Conservation (phyloP, 2,329 filamentous ascomycete genomes). For the Pseudogymnoascus sp. region DNA sequence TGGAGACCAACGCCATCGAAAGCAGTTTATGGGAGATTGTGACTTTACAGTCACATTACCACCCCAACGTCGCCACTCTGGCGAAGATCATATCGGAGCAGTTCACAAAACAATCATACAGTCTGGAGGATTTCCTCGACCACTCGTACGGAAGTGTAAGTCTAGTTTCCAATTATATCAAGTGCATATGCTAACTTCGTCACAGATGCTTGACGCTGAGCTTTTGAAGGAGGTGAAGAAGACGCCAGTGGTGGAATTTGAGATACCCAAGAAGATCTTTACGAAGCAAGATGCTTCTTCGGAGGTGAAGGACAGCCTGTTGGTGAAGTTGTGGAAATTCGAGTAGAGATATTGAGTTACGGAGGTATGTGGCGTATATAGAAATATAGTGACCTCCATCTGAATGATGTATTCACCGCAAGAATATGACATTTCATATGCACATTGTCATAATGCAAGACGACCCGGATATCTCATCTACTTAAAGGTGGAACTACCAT, state of each 20-base stretch:
- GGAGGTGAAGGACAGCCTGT: constrained; percentile 45
- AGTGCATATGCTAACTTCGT: constrained; percentile 28
- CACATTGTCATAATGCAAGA: neutral
- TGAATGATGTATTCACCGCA: neutral
- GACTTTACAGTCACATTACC: constrained; percentile 85
- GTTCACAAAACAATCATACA: constrained; percentile 93
- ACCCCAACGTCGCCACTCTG: constrained; percentile 92
- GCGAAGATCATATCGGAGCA: constrained; percentile 92
- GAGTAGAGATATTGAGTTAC: constrained; percentile 10
- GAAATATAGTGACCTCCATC: neutral
- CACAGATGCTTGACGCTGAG: constrained; percentile 74
- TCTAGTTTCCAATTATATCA: constrained; percentile 20
- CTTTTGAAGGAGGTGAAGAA: constrained; percentile 78
- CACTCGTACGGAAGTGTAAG: constrained; percentile 79
- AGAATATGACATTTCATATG: neutral
- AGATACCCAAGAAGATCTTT: constrained; percentile 59
- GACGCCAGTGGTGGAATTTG: constrained; percentile 81
- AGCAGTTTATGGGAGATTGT: constrained; percentile 94
- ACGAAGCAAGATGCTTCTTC: constrained; percentile 36
- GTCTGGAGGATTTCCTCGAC: constrained; percentile 94
- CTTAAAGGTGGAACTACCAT: neutral
- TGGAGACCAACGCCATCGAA: constrained; percentile 79
- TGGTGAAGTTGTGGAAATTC: constrained; percentile 59
- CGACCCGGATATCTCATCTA: neutral
- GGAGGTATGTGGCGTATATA: neutral